phyloP scores from a whole-genome alignment of 164 flowering plant genomes.

The Vitis labrusca region DNA sequence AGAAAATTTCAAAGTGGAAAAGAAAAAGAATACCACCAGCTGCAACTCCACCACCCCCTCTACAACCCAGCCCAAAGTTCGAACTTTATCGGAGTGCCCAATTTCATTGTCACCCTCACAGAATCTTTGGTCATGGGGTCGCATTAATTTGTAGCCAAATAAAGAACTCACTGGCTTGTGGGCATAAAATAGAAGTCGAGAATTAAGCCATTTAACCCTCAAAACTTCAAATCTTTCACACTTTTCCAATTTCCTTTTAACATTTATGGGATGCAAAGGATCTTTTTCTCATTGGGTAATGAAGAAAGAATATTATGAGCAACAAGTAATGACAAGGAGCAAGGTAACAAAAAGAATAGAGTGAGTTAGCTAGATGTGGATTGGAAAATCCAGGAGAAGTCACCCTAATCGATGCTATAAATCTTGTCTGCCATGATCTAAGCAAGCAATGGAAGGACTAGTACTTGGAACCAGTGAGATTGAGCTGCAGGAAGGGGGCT shows the following conservation, averaged over 20 bases:
- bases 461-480: too few species aligned
- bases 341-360: neutral
- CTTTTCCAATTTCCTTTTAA: neutral
- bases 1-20: neutral
- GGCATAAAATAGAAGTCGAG: neutral
- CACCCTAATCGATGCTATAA: too few species aligned
- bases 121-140: neutral
- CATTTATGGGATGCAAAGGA: neutral
- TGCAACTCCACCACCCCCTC: neutral
- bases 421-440: too few species aligned
- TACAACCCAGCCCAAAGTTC: neutral
- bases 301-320: neutral
- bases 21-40: neutral
- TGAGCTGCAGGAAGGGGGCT: too few species aligned
- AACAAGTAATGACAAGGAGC: neutral
- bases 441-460: too few species aligned
- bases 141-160: too few species aligned
- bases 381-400: neutral
- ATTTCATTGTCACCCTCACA: neutral
- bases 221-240: neutral
- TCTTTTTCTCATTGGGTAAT: neutral
- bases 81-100: neutral
- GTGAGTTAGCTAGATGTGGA: neutral
- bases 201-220: neutral
- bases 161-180: neutral